Conservation (phyloP, 2,329 filamentous ascomycete species). For the Aschersonia sp. region DNA sequence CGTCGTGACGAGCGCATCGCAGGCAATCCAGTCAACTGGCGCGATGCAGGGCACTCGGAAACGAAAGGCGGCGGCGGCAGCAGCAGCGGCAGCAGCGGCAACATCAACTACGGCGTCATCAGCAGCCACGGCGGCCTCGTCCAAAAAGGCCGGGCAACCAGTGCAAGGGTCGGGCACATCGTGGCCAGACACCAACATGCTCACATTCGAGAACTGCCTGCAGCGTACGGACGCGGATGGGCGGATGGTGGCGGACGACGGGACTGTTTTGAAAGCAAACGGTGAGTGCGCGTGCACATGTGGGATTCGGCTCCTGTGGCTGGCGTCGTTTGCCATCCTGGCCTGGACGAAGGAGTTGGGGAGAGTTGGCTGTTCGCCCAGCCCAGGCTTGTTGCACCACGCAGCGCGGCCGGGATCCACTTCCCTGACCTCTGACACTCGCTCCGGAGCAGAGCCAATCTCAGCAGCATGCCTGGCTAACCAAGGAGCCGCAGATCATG, state of each 20-base stretch:
- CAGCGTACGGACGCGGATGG: conserved; percentile 53
- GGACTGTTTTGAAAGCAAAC: conserved; percentile 68
- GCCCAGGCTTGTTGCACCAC: neutral
- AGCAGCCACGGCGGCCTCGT: conserved; percentile 2
- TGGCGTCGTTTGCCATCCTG: neutral
- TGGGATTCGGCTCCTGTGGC: neutral
- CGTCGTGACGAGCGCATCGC: conserved; percentile 9
- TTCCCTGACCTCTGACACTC: neutral
- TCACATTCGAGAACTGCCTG: conserved; percentile 67
- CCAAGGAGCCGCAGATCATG: conserved; percentile 41
- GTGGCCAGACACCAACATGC: conserved; percentile 63
- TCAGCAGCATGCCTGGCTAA: conserved; percentile 5
- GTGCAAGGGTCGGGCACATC: conserved; percentile 23
- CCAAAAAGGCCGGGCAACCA: conserved; percentile 12
- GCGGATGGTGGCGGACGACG: conserved; percentile 78
- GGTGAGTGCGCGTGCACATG: conserved; percentile 41
- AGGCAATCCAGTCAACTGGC: conserved; percentile 34
- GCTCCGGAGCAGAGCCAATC: conserved; percentile 3
- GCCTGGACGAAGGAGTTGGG: neutral
- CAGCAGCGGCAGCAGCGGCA: conserved; percentile 37
- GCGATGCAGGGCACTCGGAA: conserved; percentile 52
- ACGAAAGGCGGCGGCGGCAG: conserved; percentile 57
- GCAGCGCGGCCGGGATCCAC: conserved; percentile 5
- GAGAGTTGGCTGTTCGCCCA: neutral
- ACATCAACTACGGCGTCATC: conserved; percentile 20